Evolutionary conservation across 2,329 filamentous ascomycete genomes (phyloP).

Genomic region (Pseudogymnoascus sp.): DNA sequence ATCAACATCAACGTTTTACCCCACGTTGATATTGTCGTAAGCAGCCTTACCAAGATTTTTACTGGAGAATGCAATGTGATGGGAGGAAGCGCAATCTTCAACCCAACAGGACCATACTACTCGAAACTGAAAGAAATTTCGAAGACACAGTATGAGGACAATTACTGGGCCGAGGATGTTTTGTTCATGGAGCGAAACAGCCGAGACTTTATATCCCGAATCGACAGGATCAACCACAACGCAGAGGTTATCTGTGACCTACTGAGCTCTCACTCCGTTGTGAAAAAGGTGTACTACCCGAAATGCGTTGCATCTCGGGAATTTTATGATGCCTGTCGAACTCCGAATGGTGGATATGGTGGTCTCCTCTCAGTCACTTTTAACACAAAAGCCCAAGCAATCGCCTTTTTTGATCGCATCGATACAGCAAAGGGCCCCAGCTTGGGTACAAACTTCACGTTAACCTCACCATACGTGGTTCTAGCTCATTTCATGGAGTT

Average conservation of each 20-base stretch:
- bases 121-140: slow-evolving; percentile 57
- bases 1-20: slow-evolving; percentile 90
- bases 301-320: slow-evolving; percentile 61
- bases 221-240: slow-evolving; percentile 77
- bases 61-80: slow-evolving; percentile 97
- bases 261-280: slow-evolving; percentile 49
- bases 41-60: slow-evolving; percentile 93
- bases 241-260: slow-evolving; percentile 75
- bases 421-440: slow-evolving; percentile 90
- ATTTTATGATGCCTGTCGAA: slow-evolving; percentile 72
- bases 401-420: slow-evolving; percentile 76
- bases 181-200: slow-evolving; percentile 96
- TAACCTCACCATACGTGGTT: slow-evolving; percentile 84
- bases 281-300: slow-evolving; percentile 81
- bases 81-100: slow-evolving; percentile 68
- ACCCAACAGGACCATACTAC: slow-evolving; percentile 64
- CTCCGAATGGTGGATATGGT: slow-evolving; percentile 74
- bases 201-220: slow-evolving; percentile 76
- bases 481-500: slow-evolving; percentile 87
- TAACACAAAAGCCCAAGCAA: slow-evolving; percentile 57
- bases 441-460: slow-evolving; percentile 91
- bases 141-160: slow-evolving; percentile 67
- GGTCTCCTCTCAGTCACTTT: slow-evolving; percentile 83
- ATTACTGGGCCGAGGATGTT: slow-evolving; percentile 88
- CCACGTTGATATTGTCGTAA: slow-evolving; percentile 84